These are phyloP conservation scores for Chrysanthemum lavandulifolium DNA, from an alignment of 129 eudicot genomes.

Conservation along the genomic window DNA sequence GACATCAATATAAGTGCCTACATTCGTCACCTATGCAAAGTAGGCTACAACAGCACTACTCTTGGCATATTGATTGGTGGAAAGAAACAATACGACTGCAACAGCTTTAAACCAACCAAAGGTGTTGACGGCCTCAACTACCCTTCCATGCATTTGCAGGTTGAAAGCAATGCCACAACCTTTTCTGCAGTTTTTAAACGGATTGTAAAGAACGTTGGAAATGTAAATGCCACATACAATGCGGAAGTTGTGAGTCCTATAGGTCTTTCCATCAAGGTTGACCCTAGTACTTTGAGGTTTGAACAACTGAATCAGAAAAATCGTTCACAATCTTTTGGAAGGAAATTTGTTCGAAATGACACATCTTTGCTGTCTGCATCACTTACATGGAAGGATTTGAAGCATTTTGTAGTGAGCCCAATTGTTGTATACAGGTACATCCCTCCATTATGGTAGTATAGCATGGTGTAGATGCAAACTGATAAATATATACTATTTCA, in stretches of 20 bases:
- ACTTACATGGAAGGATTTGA: conserved; percentile 53
- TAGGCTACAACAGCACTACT: conserved; percentile 60
- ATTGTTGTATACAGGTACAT: conserved; percentile 54
- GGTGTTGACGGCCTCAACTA: conserved; percentile 89
- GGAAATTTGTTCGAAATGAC: conserved; percentile 34
- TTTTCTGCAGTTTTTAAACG: conserved; percentile 57
- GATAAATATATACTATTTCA: background rate
- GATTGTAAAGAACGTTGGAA: conserved; percentile 60
- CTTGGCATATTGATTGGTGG: conserved; percentile 50
- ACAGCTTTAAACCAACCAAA: conserved; percentile 32
- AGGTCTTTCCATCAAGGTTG: conserved; percentile 51
- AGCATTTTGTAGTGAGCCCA: conserved; percentile 66
- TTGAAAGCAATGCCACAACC: conserved; percentile 23
- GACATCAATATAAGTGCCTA: conserved; percentile 51
- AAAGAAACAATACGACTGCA: conserved; percentile 44
- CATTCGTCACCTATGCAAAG: conserved; percentile 63
- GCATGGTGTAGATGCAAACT: conserved; percentile 7
- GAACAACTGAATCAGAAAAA: conserved; percentile 29
- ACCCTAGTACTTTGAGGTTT: conserved; percentile 44
- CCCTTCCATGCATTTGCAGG: conserved; percentile 70
- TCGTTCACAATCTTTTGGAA: conserved; percentile 45
- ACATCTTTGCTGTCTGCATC: conserved; percentile 36
- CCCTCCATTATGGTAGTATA: conserved; percentile 22
- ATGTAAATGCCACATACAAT: conserved; percentile 28
- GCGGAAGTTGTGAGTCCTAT: conserved; percentile 37